Conservation (phyloP, 1,139 yeast genomes). For the Yamadazyma blattariae region DNA sequence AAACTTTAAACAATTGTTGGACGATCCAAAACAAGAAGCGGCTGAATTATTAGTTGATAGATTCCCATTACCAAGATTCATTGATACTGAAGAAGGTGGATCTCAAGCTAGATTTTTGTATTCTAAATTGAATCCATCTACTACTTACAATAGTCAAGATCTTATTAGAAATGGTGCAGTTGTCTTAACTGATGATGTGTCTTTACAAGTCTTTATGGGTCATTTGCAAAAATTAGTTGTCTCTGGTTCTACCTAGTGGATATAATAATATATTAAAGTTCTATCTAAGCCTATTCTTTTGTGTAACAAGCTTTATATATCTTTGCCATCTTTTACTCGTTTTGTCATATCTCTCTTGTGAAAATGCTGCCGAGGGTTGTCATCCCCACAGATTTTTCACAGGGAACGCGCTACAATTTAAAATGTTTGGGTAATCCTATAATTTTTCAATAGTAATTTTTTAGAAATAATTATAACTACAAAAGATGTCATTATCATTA, state of each 20-base stretch:
- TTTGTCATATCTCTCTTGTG: too few relatives aligned
- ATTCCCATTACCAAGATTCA: constrained; percentile 95
- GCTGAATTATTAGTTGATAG: constrained; percentile 87
- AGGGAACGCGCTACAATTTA: too few relatives aligned
- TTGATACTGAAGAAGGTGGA: constrained; percentile 87
- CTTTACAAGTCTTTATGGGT: constrained; percentile 86
- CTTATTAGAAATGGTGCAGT: constrained; percentile 62
- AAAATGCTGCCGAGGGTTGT: too few relatives aligned
- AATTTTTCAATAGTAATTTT: too few relatives aligned
- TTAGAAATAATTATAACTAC: too few relatives aligned
- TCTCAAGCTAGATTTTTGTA: constrained; percentile 90
- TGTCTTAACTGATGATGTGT: constrained; percentile 93
- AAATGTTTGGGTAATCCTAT: too few relatives aligned
- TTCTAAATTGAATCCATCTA: constrained; percentile 91
- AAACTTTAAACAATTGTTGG: constrained; percentile 80
- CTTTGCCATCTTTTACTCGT: too few relatives aligned
- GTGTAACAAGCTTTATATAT: too few relatives aligned
- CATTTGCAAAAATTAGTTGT: constrained; percentile 86
- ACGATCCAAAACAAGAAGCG: constrained; percentile 90
- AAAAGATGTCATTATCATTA: constrained; percentile 3
- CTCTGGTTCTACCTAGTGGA: constrained; percentile 40
- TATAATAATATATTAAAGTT: too few relatives aligned
- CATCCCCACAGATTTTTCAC: too few relatives aligned
- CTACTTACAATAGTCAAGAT: constrained; percentile 67
- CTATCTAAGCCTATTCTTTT: too few relatives aligned